Conservation (phyloP, 768 basidiomycete species). For the Phylloporus sp. region DNA sequence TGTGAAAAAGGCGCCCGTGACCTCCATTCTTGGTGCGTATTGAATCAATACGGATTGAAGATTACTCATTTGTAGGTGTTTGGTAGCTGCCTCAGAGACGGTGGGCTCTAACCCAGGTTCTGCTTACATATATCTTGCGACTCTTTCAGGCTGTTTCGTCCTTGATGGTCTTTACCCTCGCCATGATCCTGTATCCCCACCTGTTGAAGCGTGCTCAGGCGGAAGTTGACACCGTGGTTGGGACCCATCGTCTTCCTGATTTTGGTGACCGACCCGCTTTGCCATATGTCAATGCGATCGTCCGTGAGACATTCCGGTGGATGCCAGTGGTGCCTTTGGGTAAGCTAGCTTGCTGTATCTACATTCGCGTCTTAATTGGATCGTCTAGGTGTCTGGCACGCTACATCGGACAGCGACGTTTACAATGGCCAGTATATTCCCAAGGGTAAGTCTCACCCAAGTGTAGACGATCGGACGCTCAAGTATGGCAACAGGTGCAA, state of each 20-base stretch:
- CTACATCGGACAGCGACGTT: conserved; percentile 15
- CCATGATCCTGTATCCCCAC: conserved; percentile 2
- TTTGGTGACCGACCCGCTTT: conserved; percentile 1
- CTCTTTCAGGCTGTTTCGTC: neutral
- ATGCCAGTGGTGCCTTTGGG: neutral
- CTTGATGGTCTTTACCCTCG: conserved; percentile 5
- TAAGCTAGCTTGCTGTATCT: neutral
- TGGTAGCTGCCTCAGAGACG: neutral
- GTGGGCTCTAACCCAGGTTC: neutral
- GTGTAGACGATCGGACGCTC: neutral
- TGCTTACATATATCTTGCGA: neutral
- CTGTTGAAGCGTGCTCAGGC: conserved; percentile 4
- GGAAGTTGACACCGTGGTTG: neutral
- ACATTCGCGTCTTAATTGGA: neutral
- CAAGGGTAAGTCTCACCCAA: conserved; percentile 21
- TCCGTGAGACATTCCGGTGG: conserved; percentile 7
- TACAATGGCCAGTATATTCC: conserved; percentile 28
- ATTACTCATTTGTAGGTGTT: neutral
- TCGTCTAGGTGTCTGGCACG: conserved; percentile 19
- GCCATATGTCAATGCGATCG: conserved; percentile 7
- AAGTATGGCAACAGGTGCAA: conserved; percentile 2
- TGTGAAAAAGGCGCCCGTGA: neutral
- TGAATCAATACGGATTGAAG: neutral
- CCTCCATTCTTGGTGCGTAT: neutral
- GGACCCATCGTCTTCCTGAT: neutral